A percentile compares a stretch with the other conserved stretches of the same genome.
Evolutionary conservation across 1,284 basidiomycete genomes (phyloP).

Genomic region (Schizophyllum amplum): DNA sequence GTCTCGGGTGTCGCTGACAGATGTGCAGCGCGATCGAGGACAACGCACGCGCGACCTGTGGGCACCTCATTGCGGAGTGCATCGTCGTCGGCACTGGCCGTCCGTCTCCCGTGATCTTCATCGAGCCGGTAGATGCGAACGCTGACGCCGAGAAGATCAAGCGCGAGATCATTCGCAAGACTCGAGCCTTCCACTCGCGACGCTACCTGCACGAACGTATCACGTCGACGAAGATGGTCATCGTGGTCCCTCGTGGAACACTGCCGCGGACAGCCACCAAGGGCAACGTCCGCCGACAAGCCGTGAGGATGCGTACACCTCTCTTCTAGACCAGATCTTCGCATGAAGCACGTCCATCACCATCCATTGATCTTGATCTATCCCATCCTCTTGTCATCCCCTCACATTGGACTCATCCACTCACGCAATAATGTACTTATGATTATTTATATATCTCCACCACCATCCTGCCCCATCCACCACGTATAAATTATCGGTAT

Average conservation of each 20-base stretch:
- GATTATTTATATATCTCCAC: too few species aligned
- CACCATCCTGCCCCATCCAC: too few species aligned
- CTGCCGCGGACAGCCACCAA: constrained; percentile 62
- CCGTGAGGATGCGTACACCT: constrained; percentile 52
- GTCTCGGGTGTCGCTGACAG: constrained; percentile 6
- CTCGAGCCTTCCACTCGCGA: constrained; percentile 50
- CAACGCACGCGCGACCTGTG: constrained; percentile 48
- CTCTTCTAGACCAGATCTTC: constrained; percentile 46
- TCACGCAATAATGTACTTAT: too few species aligned
- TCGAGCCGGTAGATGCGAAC: constrained; percentile 37
- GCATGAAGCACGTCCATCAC: background rate
- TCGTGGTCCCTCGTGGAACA: constrained; percentile 45
- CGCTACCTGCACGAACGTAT: constrained; percentile 66
- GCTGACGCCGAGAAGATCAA: constrained; percentile 45
- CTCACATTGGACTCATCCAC: too few species aligned
- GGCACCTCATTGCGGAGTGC: constrained; percentile 47
- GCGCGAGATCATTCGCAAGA: constrained; percentile 58
- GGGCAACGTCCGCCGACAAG: constrained; percentile 58
- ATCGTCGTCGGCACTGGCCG: constrained; percentile 60
- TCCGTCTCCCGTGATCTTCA: constrained; percentile 54
- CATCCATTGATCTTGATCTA: too few species aligned
- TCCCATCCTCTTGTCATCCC: too few species aligned
- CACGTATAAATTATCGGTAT: too few species aligned
- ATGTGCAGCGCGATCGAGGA: constrained; percentile 55
- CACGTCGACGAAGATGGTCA: constrained; percentile 40